Base-by-base conservation (phyloP, 495 filamentous ascomycete species). In the Penicillium lividum region DNA sequence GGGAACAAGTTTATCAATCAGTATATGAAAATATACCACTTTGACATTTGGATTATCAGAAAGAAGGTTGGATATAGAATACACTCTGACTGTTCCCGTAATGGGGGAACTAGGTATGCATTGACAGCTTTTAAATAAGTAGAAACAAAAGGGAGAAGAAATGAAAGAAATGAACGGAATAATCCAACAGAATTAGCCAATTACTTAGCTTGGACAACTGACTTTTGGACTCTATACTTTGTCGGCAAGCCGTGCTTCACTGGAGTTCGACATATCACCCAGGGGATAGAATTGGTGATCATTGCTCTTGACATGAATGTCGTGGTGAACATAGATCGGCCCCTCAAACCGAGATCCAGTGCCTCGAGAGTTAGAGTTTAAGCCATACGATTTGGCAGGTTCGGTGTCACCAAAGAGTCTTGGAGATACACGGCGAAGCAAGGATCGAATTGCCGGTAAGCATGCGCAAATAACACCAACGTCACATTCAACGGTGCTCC, bases 381-480 rank as follows among this genome's bases (percentile, higher is more conserved):
- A 29, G 0, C 56, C 64, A 30, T 67, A 57, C 38, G 68, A 69
- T 7, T 63, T 58, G 31, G 27, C 27, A 4, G 58, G 38, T n/a
- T 60, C 47, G 0, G 66, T 68, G 40, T 70, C 64, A 2, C 67
- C 72, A 54, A 70, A 73, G 7, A 66, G 31, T 30, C 53, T 57
- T 27, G 67, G 72, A 13, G 55, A 66, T 10, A 70, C 38, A 15
- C 62, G 63, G 18, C 66, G 60, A 7, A 75, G 54, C 5, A 75
- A 51, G 6, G 65, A 67, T 22, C 70, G 64, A 34, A 73, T 70
- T 0, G 72, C 67, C 0, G 72, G 72, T 8, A 75, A 48, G 54
- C 72, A 73, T 0, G 69, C 70, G 49, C 70, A 75, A 31, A 75
- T 72, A 10, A 75, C 58, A 4, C 67, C 72, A 4, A 73, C 67